phyloP scores from a whole-genome alignment of 805 yeast genomes.

The Metschnikowia vanudenii region DNA sequence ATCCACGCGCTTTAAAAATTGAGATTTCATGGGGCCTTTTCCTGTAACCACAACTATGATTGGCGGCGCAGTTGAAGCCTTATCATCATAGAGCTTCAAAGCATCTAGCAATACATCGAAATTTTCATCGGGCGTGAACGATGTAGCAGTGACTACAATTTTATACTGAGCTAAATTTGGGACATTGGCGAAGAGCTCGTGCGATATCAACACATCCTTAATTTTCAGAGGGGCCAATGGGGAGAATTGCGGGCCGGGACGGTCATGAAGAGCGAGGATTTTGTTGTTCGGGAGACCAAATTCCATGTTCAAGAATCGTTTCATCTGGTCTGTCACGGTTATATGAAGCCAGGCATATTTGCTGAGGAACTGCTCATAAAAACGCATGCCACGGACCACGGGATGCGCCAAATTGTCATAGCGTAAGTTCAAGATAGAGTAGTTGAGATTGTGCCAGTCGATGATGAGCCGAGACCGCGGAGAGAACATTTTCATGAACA shows the following conservation, averaged over 20 bases:
- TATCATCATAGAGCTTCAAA: conserved; percentile 53
- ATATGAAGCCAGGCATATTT: conserved; percentile 66
- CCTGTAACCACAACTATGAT: conserved; percentile 87
- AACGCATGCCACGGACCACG: conserved; percentile 55
- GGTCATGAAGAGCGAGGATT: conserved; percentile 73
- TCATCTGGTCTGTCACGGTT: conserved; percentile 80
- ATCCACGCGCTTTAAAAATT: conserved; percentile 50
- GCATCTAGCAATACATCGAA: conserved; percentile 68
- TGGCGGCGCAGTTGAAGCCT: conserved; percentile 35
- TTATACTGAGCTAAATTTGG: conserved; percentile 42
- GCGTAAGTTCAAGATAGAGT: conserved; percentile 71
- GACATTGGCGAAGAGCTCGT: conserved; percentile 28
- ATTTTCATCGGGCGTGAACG: conserved; percentile 96
- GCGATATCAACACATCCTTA: conserved; percentile 27
- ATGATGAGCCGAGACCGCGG: conserved; percentile 64
- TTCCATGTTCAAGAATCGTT: conserved; percentile 50
- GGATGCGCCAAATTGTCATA: conserved; percentile 55
- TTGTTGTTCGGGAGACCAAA: conserved; percentile 50
- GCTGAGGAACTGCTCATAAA: conserved; percentile 65
- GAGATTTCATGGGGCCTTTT: conserved; percentile 77
- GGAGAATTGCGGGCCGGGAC: conserved; percentile 70
- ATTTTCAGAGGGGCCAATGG: conserved; percentile 42
- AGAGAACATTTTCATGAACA: conserved; percentile 49
- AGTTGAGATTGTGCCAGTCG: conserved; percentile 97
- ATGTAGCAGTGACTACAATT: conserved; percentile 82